phyloP scores from a whole-genome alignment of 192 early-diverging fungal genomes.

The Coemansia sp. region DNA sequence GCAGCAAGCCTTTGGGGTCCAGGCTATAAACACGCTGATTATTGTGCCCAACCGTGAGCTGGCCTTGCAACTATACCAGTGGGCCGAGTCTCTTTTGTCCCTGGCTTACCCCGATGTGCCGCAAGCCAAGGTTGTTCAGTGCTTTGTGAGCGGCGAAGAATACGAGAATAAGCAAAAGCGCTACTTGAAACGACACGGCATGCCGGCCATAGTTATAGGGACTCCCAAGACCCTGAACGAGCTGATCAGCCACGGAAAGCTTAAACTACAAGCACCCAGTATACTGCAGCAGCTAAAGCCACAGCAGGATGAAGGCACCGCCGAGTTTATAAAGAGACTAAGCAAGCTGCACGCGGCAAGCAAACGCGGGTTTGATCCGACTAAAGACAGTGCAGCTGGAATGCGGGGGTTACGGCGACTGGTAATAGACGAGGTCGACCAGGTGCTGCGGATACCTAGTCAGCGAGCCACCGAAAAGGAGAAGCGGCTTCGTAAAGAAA shows the following conservation, averaged over 20 bases:
- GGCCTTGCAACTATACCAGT: slow-evolving; percentile 37
- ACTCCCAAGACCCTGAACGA: slow-evolving; percentile 9
- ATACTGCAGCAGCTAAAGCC: slow-evolving; percentile 4
- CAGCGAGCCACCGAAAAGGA: slow-evolving; percentile 16
- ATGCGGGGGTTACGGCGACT: slow-evolving; percentile 25
- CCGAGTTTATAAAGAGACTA: slow-evolving; percentile 3
- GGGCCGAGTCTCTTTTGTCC: slow-evolving; percentile 12
- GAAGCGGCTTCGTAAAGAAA: slow-evolving; percentile 12
- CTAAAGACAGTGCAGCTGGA: not conserved
- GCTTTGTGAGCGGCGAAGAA: slow-evolving; percentile 29
- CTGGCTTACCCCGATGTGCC: slow-evolving; percentile 16
- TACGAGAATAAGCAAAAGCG: slow-evolving; percentile 14
- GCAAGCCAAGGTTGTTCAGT: slow-evolving; percentile 11
- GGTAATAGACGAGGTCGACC: slow-evolving; percentile 48
- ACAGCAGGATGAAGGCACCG: not conserved
- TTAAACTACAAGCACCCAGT: not conserved
- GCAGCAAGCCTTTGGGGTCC: slow-evolving; percentile 4
- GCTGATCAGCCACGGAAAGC: not conserved
- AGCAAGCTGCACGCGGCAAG: not conserved
- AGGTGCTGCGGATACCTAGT: slow-evolving; percentile 27
- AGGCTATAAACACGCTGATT: slow-evolving; percentile 14
- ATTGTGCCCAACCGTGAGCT: slow-evolving; percentile 46
- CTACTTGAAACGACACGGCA: slow-evolving; percentile 25
- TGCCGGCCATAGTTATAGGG: slow-evolving; percentile 29
- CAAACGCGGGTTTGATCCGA: not conserved